Conservation (phyloP, 2,329 filamentous ascomycete species). For the Akanthomyces dipterigenus region DNA sequence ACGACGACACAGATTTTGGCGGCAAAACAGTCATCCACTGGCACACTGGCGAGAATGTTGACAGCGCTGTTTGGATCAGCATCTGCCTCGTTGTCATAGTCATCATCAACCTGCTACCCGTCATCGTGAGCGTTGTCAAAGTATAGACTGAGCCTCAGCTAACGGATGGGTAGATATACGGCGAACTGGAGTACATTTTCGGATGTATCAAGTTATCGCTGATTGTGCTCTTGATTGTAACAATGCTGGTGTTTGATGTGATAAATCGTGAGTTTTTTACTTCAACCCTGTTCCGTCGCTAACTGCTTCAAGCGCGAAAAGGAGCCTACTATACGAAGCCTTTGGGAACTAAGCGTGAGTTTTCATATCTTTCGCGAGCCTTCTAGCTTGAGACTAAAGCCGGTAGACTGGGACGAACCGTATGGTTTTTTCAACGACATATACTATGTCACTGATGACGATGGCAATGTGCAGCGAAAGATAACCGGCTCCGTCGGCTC, state of each 20-base stretch:
- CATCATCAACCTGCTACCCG: conserved; percentile 30
- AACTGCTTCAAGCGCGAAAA: conserved; percentile 21
- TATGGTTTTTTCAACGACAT: conserved; percentile 31
- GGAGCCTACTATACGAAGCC: conserved; percentile 30
- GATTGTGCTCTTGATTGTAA: conserved; percentile 28
- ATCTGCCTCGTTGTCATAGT: conserved; percentile 29
- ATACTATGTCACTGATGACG: conserved; percentile 26
- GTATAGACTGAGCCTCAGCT: not conserved
- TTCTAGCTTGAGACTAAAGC: not conserved
- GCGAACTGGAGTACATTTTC: conserved; percentile 33
- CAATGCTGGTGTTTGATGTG: conserved; percentile 31
- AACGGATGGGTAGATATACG: conserved; percentile 18
- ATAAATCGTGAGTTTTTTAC: conserved; percentile 25
- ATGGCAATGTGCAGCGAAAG: conserved; percentile 2
- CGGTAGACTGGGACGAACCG: conserved; percentile 15
- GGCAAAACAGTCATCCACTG: conserved; percentile 26
- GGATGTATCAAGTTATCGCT: conserved; percentile 31
- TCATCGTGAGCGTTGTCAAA: conserved; percentile 23
- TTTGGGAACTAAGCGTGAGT: conserved; percentile 29
- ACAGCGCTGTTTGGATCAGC: conserved; percentile 31
- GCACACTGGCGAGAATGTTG: conserved; percentile 26
- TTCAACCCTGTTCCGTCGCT: not conserved
- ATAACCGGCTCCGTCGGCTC: conserved; percentile 28
- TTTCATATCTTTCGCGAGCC: not conserved
- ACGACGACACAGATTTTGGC: conserved; percentile 21